Evolutionary conservation across 1,139 yeast genomes (phyloP), one percentile per base, ranked within the genome.

Genomic region (Geotrichum cucujoidarum): DNA sequence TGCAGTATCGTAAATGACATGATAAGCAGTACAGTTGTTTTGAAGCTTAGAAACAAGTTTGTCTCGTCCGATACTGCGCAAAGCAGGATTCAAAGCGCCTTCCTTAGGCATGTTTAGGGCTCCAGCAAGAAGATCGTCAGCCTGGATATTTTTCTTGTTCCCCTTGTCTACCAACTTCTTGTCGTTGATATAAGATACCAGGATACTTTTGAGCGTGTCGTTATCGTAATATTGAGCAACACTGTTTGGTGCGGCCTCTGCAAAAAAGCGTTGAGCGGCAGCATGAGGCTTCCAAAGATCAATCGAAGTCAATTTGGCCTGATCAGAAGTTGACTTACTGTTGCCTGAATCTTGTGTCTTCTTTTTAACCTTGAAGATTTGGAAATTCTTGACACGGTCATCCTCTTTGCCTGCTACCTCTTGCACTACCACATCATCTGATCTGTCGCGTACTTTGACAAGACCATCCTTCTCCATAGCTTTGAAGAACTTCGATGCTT

Each of bases 401-500:
- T 77, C 74, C 0, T 72, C 72, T 43, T 73, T 73, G 2, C 77
- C 77, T 13, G 78, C 72, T 2, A 76, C 59, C 2, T 76, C 69
- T 7, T 74, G 71, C 13, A 89, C 69, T 0, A 77, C 74, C 27
- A 87, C 69, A 59, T 85, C 95, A 53, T 90, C 94, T 20, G 75
- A 84, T 58, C 87, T 84, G 10, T 92, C 95, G 57, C 87, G 86
- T 14, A 81, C 66, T 47, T 76, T 77, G 24, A 87, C 55, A 50
- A 82, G 77, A 1, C 79, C 78, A 44, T 75, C 73, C 61, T 88
- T 90, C 55, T 85, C 95, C 82, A 89, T 87, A 4, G 84, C 81
- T 61, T 88, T 90, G 49, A 90, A 69, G 59, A 81, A 88, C 64
- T 89, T 90, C 18, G 90, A 76, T 1, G 94, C 80, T 61, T 92